Percentiles rank a stretch among this genome's conserved stretches.
phyloP scores from a whole-genome alignment of 1,139 yeast species.

The Suhomyces bokatorum region DNA sequence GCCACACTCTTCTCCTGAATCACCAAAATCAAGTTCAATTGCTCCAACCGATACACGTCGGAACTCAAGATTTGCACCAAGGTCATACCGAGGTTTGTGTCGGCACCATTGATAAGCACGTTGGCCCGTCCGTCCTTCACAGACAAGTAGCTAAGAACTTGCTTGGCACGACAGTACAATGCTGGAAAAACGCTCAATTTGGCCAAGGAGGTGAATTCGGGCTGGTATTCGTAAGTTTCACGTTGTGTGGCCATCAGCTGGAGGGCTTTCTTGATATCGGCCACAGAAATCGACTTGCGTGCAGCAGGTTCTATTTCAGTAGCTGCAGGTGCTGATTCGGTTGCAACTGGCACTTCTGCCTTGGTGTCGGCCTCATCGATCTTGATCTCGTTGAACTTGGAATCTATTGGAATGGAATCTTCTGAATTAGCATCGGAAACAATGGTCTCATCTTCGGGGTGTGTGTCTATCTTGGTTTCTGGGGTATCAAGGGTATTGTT shows the following conservation, averaged over 20 bases:
- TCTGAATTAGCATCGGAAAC: neutral
- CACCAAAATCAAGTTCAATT: conserved; percentile 34
- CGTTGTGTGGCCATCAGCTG: neutral
- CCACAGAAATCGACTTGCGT: neutral
- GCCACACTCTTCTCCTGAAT: conserved; percentile 29
- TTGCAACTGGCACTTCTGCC: neutral
- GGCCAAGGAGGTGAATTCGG: conserved; percentile 32
- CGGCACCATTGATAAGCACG: conserved; percentile 47
- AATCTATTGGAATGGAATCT: conserved; percentile 5
- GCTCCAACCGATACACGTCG: conserved; percentile 22
- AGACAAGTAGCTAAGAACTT: conserved; percentile 33
- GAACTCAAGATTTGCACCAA: conserved; percentile 35
- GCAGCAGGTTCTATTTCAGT: neutral
- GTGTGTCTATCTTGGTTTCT: neutral
- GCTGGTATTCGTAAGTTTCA: conserved; percentile 1
- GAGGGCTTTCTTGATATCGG: conserved; percentile 3
- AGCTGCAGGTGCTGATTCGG: no score
- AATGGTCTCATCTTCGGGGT: neutral
- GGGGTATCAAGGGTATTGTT: neutral
- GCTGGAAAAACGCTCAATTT: conserved; percentile 38
- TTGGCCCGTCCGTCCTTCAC: conserved; percentile 22
- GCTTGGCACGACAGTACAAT: conserved; percentile 43
- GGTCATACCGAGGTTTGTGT: conserved; percentile 42
- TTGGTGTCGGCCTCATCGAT: conserved; percentile 3
- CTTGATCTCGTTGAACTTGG: conserved; percentile 3